Conservation (phyloP, 805 yeast genomes). For the Ogataea ganodermae region DNA sequence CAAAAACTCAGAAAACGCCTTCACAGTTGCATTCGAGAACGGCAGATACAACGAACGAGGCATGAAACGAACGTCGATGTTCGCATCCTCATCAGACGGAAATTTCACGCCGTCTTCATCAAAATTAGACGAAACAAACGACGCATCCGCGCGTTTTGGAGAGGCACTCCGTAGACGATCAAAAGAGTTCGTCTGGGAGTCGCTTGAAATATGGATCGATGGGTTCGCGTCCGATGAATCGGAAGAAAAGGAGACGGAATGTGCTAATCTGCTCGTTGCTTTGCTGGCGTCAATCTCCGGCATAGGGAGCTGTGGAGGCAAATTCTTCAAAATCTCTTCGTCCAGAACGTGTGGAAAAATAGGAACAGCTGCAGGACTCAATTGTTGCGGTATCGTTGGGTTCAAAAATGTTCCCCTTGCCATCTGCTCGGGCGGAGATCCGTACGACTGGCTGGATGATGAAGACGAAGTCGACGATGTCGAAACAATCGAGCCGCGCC, state of each 20-base stretch:
- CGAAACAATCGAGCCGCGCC: conserved; percentile 22
- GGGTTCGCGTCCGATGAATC: conserved; percentile 21
- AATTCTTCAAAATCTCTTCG: conserved; percentile 14
- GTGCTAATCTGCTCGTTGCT: conserved; percentile 11
- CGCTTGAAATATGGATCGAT: conserved; percentile 15
- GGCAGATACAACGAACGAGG: conserved; percentile 75
- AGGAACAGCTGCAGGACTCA: not conserved
- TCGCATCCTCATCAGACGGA: conserved; percentile 20
- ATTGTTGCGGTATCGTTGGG: not conserved
- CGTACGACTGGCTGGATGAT: conserved; percentile 10
- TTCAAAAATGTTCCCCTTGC: not conserved
- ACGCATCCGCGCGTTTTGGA: not conserved
- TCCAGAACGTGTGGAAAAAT: not conserved
- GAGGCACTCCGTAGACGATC: not conserved
- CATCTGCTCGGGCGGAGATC: conserved; percentile 5
- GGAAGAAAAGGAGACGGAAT: conserved; percentile 5
- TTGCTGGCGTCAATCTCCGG: conserved; percentile 37
- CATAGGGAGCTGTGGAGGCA: conserved; percentile 60
- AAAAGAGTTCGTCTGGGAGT: not conserved
- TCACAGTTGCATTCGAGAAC: conserved; percentile 58
- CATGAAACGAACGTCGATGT: conserved; percentile 59
- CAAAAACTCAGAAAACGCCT: conserved; percentile 69
- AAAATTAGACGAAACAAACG: not conserved
- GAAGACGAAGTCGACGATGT: conserved; percentile 24
- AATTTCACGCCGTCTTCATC: conserved; percentile 14